phyloP scores from a whole-genome alignment of 768 basidiomycete genomes.

The Heimioporus sp. region DNA sequence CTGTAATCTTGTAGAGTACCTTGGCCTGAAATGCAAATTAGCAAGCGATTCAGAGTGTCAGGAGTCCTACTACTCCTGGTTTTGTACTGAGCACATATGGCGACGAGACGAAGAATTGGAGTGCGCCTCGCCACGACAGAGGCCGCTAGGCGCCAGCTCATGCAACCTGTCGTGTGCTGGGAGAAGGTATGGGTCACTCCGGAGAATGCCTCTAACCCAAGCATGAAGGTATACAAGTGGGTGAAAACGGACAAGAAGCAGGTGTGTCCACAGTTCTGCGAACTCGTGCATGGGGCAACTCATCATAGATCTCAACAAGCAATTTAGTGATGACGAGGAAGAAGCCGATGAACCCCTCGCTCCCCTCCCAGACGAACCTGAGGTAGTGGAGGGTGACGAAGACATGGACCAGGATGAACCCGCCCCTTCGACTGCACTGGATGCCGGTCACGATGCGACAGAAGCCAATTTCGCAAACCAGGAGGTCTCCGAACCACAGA shows the following conservation, averaged over 20 bases:
- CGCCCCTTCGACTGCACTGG: conserved; percentile 39
- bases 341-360: conserved; percentile 78
- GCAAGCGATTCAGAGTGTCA: conserved; percentile 6
- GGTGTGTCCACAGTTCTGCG: conserved; percentile 39
- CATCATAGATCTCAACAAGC: conserved; percentile 41
- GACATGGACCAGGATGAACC: conserved; percentile 72
- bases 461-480: conserved; percentile 35
- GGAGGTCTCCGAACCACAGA: conserved; percentile 45
- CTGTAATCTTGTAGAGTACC: not conserved
- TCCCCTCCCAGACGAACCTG: conserved; percentile 75
- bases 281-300: not conserved
- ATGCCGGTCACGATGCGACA: conserved; percentile 37
- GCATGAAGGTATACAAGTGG: conserved; percentile 73
- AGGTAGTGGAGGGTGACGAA: conserved; percentile 72
- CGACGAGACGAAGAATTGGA: conserved; percentile 73
- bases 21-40: too few relatives aligned
- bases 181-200: conserved; percentile 72
- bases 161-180: conserved; percentile 89
- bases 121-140: conserved; percentile 76
- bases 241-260: conserved; percentile 76
- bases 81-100: conserved; percentile 41
- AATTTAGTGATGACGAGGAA: conserved; percentile 86
- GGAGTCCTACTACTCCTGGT: conserved; percentile 13
- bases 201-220: conserved; percentile 54
- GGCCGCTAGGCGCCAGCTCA: conserved; percentile 78